These are phyloP conservation scores for Umbelopsis ramanniana DNA, from an alignment of 192 early-diverging fungal species.

Conservation along the genomic window DNA sequence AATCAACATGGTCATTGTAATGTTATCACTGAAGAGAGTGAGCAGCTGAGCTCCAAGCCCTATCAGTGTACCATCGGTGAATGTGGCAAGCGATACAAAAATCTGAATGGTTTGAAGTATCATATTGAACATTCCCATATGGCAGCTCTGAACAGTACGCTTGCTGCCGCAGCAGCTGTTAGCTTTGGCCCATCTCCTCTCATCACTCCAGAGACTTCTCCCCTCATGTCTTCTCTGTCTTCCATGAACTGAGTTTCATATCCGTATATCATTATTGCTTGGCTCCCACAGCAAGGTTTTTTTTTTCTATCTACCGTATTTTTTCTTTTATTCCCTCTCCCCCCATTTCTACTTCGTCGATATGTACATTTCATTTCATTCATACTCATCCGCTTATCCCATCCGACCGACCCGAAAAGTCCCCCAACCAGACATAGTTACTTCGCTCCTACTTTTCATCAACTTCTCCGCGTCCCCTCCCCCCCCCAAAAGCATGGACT, in stretches of 20 bases:
- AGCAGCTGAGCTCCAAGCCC: constrained; percentile 67
- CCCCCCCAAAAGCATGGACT: background rate
- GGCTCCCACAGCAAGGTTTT: too few species aligned
- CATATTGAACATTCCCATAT: constrained; percentile 90
- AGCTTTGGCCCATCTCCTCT: constrained; percentile 37
- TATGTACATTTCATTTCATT: background rate
- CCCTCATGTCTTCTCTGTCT: background rate
- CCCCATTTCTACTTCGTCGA: background rate
- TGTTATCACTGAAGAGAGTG: constrained; percentile 52
- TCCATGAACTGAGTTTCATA: constrained; percentile 7
- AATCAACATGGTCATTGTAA: constrained; percentile 93
- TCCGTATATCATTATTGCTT: too few species aligned
- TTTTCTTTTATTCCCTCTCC: background rate
- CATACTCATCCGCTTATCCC: constrained; percentile 11
- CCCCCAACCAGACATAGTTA: background rate
- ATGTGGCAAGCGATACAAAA: constrained; percentile 96
- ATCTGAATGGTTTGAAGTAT: constrained; percentile 95
- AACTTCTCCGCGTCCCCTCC: constrained; percentile 10
- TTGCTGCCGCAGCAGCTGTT: constrained; percentile 25
- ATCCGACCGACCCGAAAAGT: too few species aligned
- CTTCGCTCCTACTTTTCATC: background rate
- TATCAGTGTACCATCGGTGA: constrained; percentile 78
- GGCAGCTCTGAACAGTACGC: constrained; percentile 43
- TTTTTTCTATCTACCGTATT: background rate
- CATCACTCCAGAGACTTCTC: constrained; percentile 1